Base-by-base conservation (phyloP, 345 rosid genomes). In the Populus alba region DNA sequence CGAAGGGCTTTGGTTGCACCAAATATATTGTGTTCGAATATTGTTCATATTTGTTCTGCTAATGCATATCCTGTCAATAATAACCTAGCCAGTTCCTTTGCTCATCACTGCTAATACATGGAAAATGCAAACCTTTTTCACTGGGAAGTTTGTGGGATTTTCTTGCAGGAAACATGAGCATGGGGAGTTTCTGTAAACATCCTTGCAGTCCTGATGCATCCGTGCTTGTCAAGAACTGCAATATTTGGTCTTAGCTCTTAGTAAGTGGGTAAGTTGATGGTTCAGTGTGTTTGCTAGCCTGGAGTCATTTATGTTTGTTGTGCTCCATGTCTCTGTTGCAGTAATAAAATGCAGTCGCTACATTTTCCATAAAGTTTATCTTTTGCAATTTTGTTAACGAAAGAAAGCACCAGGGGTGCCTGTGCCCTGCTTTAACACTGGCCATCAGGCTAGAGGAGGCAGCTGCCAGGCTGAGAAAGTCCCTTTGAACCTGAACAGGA, bases 401-500 rank as follows among this genome's bases (percentile, higher is more conserved):
- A 57, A 79, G 74, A 87, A 86, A 83, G 99, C 99, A 94, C 99
- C 97, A 85, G 99, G 98, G 99, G 95, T 94, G 94, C 92, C 95
- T 90, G 93, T 71, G 81, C 84, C 22, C 92, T 79, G 92, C 88
- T 41, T 68, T 71, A 83, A 75, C 74, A 74, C 83, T 70, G 45
- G 75, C 86, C 71, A 55, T 75, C 66, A 73, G 63, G 80, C 86
- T 51, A 68, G 71, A 77, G 27, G 74, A 74, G 68, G 77, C 68
- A 73, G 89, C 84, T 83, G 76, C 79, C 86, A 87, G 98, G 99
- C 99, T 96, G 99, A 94, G 99, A 96, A 88, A 92, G 99, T 92
- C 97, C 99, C 99, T 96, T 94, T 82, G 99, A 92, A 94, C 99
- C 99, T 96, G 99, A 96, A 89, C 99, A 91, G 99, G 99, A 86